Conservation (phyloP, 345 rosid genomes). For the Dipteronia dyeriana region DNA sequence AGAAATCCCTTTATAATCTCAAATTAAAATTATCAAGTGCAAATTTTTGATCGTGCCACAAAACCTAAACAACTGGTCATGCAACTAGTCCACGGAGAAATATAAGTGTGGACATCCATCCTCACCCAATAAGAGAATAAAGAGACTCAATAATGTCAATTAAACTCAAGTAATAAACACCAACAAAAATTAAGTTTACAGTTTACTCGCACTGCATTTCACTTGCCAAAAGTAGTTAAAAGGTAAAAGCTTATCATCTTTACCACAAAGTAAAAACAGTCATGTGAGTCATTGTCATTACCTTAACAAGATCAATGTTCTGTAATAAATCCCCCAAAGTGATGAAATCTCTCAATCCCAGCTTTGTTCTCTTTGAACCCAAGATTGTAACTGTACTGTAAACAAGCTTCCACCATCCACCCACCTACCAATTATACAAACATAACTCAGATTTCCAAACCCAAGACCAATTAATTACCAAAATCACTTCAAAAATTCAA, state of each 20-base stretch:
- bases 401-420: constrained; percentile 81
- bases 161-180: not conserved
- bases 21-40: not conserved
- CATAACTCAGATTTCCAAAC: constrained; percentile 8
- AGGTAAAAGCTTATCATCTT: not conserved
- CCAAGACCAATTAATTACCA: not conserved
- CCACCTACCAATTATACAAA: constrained; percentile 45
- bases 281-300: constrained; percentile 21
- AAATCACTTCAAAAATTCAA: not conserved
- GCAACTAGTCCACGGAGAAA: too few relatives aligned
- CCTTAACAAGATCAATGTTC: constrained; percentile 71
- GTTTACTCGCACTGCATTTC: not conserved
- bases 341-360: constrained; percentile 85
- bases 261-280: not conserved
- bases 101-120: too few relatives aligned
- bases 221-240: not conserved
- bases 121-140: too few relatives aligned
- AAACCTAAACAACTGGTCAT: too few relatives aligned
- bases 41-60: not conserved
- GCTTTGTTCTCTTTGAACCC: constrained; percentile 81
- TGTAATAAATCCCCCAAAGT: constrained; percentile 74
- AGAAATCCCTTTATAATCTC: not conserved
- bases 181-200: not conserved
- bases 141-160: not conserved
- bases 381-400: constrained; percentile 77